phyloP scores from a whole-genome alignment of 1,284 basidiomycete species.

The Fomitopsis pinicola region DNA sequence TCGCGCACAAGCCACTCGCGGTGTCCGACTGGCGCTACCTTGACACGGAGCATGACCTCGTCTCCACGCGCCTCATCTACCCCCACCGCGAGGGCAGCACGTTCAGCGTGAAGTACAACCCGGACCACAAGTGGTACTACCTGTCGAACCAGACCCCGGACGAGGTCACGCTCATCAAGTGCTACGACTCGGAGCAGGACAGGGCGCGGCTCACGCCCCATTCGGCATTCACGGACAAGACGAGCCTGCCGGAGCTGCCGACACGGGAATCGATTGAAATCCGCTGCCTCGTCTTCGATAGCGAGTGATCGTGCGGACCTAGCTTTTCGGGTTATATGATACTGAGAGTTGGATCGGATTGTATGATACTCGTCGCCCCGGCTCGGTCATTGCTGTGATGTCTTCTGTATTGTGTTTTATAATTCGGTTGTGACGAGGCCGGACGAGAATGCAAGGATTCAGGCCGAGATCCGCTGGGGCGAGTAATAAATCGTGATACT shows the following conservation, averaged over 20 bases:
- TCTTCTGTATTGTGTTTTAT: not conserved
- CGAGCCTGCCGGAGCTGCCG: constrained; percentile 34
- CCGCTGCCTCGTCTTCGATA: constrained; percentile 34
- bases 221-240: constrained; percentile 37
- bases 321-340: not conserved
- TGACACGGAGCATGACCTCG: constrained; percentile 28
- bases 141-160: constrained; percentile 40
- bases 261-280: constrained; percentile 39
- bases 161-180: constrained; percentile 45
- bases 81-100: constrained; percentile 28
- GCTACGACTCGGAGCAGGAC: constrained; percentile 36
- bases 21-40: constrained; percentile 40
- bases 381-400: not conserved
- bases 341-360: not conserved
- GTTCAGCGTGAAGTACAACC: constrained; percentile 31
- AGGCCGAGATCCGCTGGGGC: not conserved
- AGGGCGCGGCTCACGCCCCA: constrained; percentile 42
- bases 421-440: no score
- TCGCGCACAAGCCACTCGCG: constrained; percentile 41
- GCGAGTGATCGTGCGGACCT: constrained; percentile 8
- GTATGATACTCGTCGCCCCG: not conserved
- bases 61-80: constrained; percentile 28
- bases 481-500: not conserved
- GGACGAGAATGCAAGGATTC: no score
- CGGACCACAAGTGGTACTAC: constrained; percentile 41